Base-by-base conservation (phyloP, 345 rosid species). In the Citrus unshiu region DNA sequence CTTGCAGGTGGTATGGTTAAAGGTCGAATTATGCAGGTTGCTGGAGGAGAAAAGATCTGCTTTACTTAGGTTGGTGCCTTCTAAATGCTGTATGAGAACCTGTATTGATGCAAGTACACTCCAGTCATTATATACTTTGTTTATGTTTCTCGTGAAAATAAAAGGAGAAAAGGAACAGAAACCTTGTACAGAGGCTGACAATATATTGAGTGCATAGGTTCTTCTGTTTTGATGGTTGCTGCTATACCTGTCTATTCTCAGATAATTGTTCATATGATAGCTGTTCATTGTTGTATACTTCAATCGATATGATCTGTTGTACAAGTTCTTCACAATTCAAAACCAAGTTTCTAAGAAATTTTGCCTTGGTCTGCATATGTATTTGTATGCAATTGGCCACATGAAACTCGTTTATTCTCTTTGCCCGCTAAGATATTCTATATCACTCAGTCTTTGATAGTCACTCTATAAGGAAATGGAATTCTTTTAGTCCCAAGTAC, bases 31-130 rank as follows among this genome's bases (percentile, higher is more conserved):
- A 83, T 97, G 98, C 90, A 93, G 87, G 78, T 87, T 97, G 87
- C 88, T 97, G 70, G 99, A 97, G 84, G 98, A 97, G 81, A 97
- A 97, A 89, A 87, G 98, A 92, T 94, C 99, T 77, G 89, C 95
- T 78, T 62, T 87, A 68, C 98, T 97, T 77, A 97, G 99, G 99
- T 97, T 80, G 65, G 78, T 62, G 65, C 68, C 69, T 59, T 73
- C 27, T 49, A 51, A 63, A 13, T 32, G 54, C 40, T 79, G 30
- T 32, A 43, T 58, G 25, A 30, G 57, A 49, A 76, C 34, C 60
- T 54, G 34, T 27, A 49, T 35, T 46, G 40, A 72, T 1, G 58
- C 73, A 35, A 21, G 70, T 35, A 37, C 27, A 22, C 27, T 65
- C 22, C 13, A 7, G 43, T 35, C 37, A 21, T 34, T 21, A 54